phyloP scores from a whole-genome alignment of 768 basidiomycete species.

The Daedaleopsis nitida region DNA sequence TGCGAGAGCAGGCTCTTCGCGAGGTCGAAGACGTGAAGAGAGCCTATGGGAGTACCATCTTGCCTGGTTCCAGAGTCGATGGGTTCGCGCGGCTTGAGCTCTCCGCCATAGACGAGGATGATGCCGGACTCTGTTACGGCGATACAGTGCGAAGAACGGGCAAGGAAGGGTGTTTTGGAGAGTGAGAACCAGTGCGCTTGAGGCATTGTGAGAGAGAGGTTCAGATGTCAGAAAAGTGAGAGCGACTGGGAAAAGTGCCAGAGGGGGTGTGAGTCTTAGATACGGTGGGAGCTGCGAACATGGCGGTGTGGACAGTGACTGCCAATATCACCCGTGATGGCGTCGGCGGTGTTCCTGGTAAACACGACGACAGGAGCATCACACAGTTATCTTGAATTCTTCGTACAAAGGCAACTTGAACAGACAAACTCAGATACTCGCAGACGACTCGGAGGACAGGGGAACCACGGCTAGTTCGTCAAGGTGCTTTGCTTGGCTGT shows the following conservation, averaged over 20 bases:
- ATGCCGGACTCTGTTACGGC: slow-evolving; percentile 30
- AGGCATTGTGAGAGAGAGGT: slow-evolving; percentile 12
- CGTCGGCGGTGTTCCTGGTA: neutral
- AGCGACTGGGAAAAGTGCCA: neutral
- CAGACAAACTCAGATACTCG: neutral
- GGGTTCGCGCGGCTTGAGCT: slow-evolving; percentile 44
- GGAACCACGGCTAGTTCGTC: neutral
- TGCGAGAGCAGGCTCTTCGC: neutral
- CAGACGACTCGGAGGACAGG: neutral
- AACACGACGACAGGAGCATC: neutral
- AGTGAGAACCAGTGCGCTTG: slow-evolving; percentile 33
- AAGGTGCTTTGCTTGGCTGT: slow-evolving; percentile 4
- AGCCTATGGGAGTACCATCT: slow-evolving; percentile 11
- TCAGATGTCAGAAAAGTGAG: neutral
- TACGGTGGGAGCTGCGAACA: neutral
- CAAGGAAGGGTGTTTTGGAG: slow-evolving; percentile 19
- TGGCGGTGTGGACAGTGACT: neutral
- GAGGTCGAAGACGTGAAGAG: slow-evolving; percentile 31
- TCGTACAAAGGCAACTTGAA: neutral
- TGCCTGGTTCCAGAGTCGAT: slow-evolving; percentile 34
- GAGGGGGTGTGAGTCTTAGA: neutral
- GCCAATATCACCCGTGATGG: neutral
- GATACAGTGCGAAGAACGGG: slow-evolving; percentile 47
- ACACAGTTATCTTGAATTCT: neutral
- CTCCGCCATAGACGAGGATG: slow-evolving; percentile 45